Base-by-base conservation (phyloP, 208 protist genomes). In the Acanthamoeba sp. region DNA sequence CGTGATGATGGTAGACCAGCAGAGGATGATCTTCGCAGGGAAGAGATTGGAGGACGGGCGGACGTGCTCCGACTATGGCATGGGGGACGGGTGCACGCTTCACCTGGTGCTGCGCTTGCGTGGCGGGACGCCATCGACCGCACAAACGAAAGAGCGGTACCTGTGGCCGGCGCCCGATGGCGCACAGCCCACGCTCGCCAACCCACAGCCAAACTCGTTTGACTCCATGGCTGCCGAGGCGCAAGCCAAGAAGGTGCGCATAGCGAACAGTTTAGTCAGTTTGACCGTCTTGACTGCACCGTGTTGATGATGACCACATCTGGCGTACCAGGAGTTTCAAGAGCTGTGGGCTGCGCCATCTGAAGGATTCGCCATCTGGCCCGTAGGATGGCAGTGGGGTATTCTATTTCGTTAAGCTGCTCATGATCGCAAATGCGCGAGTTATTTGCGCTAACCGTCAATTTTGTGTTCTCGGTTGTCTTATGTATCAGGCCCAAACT, bases 331-430 rank as follows among this genome's bases (percentile, higher is more conserved):
- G 73, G 73, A 82, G 42, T 50, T 82, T 20, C 38, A 29, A 42
- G 73, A 42, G 34, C 36, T 82, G 16, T 82, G 73, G 73, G 24
- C 16, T 20, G 2, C 40, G 20, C 10, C 40, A 1, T 2, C 36
- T 6, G 40, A 3, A 1, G 73, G 40, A 24, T 82, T 82, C 73
- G 16, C 20, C 27, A 82, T 82, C 14, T 82, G 73, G 73, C 73
- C 73, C 34, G 73, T 52, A 10, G 73, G 73, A 12, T 82, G 73
- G 73, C 73, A 82, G 9, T 82, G 73, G 73, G 73, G 73, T 82
- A n/a, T n/a, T n/a, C n/a, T n/a, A n/a, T n/a, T n/a, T n/a, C n/a
- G n/a, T n/a, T n/a, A n/a, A n/a, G n/a, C n/a, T n/a, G n/a, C n/a
- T n/a, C n/a, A n/a, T n/a, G n/a, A n/a, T n/a, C n/a, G n/a, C n/a